A percentile compares a stretch with the other conserved stretches of the same genome.
These are phyloP conservation scores for Colletotrichum sp. DNA, from an alignment of 2,329 filamentous ascomycete genomes.

Conservation along the genomic window DNA sequence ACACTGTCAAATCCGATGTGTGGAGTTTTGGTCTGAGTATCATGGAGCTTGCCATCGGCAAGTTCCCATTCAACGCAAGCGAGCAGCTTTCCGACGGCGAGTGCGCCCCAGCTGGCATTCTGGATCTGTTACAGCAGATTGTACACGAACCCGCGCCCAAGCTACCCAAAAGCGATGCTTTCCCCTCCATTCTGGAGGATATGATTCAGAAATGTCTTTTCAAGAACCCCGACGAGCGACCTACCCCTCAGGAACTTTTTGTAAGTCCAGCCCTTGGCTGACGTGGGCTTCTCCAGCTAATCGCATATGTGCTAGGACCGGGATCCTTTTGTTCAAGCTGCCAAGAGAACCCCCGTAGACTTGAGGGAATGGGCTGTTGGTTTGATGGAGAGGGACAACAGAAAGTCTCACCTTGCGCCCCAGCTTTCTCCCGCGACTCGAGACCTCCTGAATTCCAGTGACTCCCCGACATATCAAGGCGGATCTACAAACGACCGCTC, in stretches of 20 bases:
- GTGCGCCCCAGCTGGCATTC: constrained; percentile 88
- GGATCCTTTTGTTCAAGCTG: constrained; percentile 93
- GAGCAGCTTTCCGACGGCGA: constrained; percentile 75
- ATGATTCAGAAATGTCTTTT: constrained; percentile 96
- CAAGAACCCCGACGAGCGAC: constrained; percentile 87
- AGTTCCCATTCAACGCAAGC: constrained; percentile 89
- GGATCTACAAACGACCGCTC: constrained; percentile 49
- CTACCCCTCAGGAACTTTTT: constrained; percentile 91
- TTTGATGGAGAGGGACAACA: constrained; percentile 93
- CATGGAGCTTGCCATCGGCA: constrained; percentile 97
- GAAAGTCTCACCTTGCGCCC: constrained; percentile 90
- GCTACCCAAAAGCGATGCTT: constrained; percentile 95
- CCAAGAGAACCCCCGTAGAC: constrained; percentile 94
- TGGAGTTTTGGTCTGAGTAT: constrained; percentile 96
- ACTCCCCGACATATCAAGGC: constrained; percentile 57
- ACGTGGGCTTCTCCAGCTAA: background rate
- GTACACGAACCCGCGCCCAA: constrained; percentile 94
- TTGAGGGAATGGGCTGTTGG: constrained; percentile 91
- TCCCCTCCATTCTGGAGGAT: constrained; percentile 92
- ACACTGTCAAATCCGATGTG: constrained; percentile 97
- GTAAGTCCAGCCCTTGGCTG: constrained; percentile 56
- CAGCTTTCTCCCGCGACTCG: constrained; percentile 80
- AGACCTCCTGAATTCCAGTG: constrained; percentile 71
- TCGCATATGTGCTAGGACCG: constrained; percentile 67
- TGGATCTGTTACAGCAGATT: constrained; percentile 96